Conservation (phyloP, 2,329 filamentous ascomycete genomes). For the Aspergillus terreus region DNA sequence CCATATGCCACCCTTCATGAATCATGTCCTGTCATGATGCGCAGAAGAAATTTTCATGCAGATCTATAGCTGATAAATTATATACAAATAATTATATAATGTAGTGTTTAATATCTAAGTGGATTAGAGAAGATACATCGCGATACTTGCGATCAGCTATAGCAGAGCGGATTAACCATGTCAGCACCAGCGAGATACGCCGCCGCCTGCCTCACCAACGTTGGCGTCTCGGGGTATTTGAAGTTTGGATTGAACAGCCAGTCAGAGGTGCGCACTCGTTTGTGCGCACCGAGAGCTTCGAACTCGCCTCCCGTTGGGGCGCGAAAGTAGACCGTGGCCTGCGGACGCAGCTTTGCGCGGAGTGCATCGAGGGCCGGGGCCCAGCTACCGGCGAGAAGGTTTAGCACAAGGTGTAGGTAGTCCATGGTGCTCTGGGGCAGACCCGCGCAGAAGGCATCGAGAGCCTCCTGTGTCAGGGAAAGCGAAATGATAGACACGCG, state of each 20-base stretch:
- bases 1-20: no score
- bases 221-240: neutral
- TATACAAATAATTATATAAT: no score
- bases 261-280: neutral
- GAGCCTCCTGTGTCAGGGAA: neutral
- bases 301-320: neutral
- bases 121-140: no score
- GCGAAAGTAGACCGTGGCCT: neutral
- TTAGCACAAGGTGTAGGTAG: neutral
- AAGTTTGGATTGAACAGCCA: neutral
- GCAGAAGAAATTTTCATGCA: no score
- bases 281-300: neutral
- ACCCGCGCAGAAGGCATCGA: neutral
- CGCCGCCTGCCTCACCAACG: neutral
- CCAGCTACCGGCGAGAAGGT: neutral
- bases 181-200: neutral
- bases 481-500: neutral
- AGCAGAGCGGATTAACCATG: neutral
- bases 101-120: no score
- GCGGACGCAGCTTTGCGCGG: neutral
- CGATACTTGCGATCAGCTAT: no score
- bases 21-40: no score
- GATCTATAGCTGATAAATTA: no score
- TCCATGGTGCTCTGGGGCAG: neutral
- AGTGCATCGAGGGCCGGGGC: neutral